Percentiles rank a stretch among this genome's conserved stretches.
phyloP scores from a whole-genome alignment of 306 rosid genomes.

The Malus fusca region DNA sequence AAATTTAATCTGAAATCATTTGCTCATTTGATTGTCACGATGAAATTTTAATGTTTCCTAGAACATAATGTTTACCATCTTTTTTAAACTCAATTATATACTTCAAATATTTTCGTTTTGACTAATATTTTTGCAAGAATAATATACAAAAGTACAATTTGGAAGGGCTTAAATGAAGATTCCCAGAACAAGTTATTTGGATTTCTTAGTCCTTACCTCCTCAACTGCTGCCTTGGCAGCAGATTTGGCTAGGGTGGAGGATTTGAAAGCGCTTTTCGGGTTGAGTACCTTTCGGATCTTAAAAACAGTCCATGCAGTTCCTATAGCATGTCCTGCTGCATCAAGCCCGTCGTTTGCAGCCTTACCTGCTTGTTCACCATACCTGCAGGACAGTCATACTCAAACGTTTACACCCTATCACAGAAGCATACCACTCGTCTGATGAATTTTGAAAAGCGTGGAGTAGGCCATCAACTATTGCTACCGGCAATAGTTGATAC shows the following conservation, averaged over 20 bases:
- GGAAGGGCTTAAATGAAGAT: not conserved
- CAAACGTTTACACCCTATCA: not conserved
- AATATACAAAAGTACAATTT: no score
- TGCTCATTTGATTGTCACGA: no score
- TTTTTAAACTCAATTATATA: no score
- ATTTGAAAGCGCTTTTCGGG: constrained; percentile 67
- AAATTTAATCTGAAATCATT: no score
- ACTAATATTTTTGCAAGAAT: no score
- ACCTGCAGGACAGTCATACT: constrained; percentile 44
- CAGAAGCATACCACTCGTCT: not conserved
- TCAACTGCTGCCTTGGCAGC: constrained; percentile 67
- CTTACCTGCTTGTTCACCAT: constrained; percentile 81
- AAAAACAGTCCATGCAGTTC: constrained; percentile 79
- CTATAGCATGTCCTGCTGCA: constrained; percentile 90
- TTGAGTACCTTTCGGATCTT: constrained; percentile 77
- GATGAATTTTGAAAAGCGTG: not conserved
- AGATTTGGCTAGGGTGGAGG: constrained; percentile 61
- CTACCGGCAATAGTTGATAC: no score
- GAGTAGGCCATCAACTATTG: not conserved
- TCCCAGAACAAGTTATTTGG: constrained; percentile 28
- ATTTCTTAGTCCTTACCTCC: constrained; percentile 34
- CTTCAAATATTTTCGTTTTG: no score
- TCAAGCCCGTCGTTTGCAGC: constrained; percentile 72
- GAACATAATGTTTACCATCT: no score
- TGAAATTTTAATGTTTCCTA: no score